Evolutionary conservation across 495 filamentous ascomycete species (phyloP), one percentile per base, ranked within the genome.

Genomic region (Talaromyces adpressus): DNA sequence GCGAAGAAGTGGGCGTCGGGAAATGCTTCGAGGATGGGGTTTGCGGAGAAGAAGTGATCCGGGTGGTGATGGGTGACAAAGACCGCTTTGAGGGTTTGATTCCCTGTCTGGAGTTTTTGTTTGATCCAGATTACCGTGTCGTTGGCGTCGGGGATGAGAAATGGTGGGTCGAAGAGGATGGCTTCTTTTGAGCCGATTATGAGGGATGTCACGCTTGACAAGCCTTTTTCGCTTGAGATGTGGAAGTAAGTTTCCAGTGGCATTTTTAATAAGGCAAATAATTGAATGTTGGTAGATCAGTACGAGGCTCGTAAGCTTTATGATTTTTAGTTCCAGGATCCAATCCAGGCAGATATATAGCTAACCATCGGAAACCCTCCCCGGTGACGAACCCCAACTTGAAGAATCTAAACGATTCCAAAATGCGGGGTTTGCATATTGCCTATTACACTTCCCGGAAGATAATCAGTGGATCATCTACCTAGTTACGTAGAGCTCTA

Each of bases 11-110:
- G 41, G 7, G 71, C 62, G 9, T 27, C 51, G 4, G 71, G 69
- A 61, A 67, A 73, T 11, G 69, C 71, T 12, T 71, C 71, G 4
- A 75, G 66, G 57, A 73, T 69, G 5, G 69, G 65, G 57, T 70
- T 71, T 5, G 71, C 72, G 34, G 63, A 62, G 69, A 71, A 71
- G 65, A 68, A 73, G 67, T 75, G 72, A 61, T 73, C 71, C 2
- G 72, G 69, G 61, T 73, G 72, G 64, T 73, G 71, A 62, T 73
- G 72, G 11, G 71, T 73, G 14, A 72, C 66, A 62, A 73, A 75
- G 62, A 73, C 59, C 6, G 68, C 71, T 36, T 68, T 67, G 6
- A 73, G 61, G 3, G 64, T 67, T 6, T 61, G 30, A 3, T 54
- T 12, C 3, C 58, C 69, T 6, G 62, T 68, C 20, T 18, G 14